Evolutionary conservation across 768 basidiomycete genomes (phyloP).

Genomic region (Boletus fagicola): DNA sequence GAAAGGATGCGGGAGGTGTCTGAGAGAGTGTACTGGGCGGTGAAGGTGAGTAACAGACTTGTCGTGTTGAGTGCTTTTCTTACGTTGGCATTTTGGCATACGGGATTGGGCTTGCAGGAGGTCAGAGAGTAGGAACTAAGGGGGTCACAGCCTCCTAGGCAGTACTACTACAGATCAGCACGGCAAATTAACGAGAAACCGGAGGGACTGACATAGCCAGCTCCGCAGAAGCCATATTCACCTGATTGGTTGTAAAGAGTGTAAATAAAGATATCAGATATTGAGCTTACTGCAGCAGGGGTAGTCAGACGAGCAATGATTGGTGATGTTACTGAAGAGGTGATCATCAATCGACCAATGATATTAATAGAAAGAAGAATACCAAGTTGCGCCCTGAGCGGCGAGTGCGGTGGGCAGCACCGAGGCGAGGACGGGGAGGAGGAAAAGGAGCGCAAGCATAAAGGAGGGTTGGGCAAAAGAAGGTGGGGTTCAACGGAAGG

Average conservation of each 20-base stretch:
- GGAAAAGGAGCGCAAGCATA: constrained; percentile 21
- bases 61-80: constrained; percentile 15
- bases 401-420: constrained; percentile 22
- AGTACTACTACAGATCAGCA: constrained; percentile 50
- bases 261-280: background rate
- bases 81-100: constrained; percentile 65
- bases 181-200: background rate
- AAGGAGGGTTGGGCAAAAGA: constrained; percentile 20
- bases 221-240: constrained; percentile 55
- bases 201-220: constrained; percentile 34
- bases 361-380: background rate
- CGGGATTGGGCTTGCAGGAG: constrained; percentile 70
- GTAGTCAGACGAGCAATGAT: constrained; percentile 34
- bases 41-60: background rate
- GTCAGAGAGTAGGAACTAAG: constrained; percentile 57
- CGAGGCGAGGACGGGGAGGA: constrained; percentile 18
- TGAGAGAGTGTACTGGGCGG: constrained; percentile 53
- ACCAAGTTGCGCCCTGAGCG: constrained; percentile 31
- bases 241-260: constrained; percentile 29
- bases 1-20: constrained; percentile 65
- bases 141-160: constrained; percentile 86
- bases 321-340: constrained; percentile 36
- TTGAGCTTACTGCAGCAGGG: constrained; percentile 45
- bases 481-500: constrained; percentile 1
- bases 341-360: background rate